A percentile compares a stretch with the other conserved stretches of the same genome.
Evolutionary conservation across 2,329 filamentous ascomycete species (phyloP).

Genomic region (Colletotrichum viniferum): DNA sequence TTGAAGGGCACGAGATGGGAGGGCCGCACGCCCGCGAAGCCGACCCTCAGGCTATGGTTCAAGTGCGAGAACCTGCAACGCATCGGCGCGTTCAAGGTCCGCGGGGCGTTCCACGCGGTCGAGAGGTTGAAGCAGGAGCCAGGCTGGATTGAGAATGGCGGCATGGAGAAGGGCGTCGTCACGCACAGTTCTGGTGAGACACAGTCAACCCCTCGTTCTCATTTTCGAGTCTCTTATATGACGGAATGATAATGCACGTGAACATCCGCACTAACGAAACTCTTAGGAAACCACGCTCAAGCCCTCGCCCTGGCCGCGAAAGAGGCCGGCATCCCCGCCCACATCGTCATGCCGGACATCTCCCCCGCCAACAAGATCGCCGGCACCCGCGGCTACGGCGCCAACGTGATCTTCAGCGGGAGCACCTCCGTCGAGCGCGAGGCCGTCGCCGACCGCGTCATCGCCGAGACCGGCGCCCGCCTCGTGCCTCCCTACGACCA

Average conservation of each 20-base stretch:
- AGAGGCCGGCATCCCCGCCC: slow-evolving; percentile 74
- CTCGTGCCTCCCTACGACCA: slow-evolving; percentile 93
- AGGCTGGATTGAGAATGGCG: slow-evolving; percentile 64
- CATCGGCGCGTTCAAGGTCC: slow-evolving; percentile 89
- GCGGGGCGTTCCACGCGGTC: slow-evolving; percentile 89
- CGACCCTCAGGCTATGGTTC: slow-evolving; percentile 80
- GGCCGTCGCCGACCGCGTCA: slow-evolving; percentile 72
- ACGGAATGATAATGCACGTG: background rate
- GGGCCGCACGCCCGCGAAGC: slow-evolving; percentile 61
- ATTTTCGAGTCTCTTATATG: background rate
- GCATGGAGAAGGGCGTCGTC: slow-evolving; percentile 73
- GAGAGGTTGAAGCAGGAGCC: slow-evolving; percentile 67
- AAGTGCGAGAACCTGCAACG: slow-evolving; percentile 95
- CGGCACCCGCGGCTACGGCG: slow-evolving; percentile 79
- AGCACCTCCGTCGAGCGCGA: slow-evolving; percentile 82
- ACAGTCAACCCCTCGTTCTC: background rate
- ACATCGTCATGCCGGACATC: slow-evolving; percentile 93
- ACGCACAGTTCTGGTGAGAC: slow-evolving; percentile 88
- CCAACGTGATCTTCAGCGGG: slow-evolving; percentile 80
- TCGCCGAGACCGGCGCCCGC: slow-evolving; percentile 73
- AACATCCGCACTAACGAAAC: background rate
- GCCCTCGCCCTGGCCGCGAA: slow-evolving; percentile 85
- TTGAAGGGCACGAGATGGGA: slow-evolving; percentile 62
- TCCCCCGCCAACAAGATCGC: slow-evolving; percentile 86
- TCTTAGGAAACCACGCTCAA: slow-evolving; percentile 88